Evolutionary conservation across 2,329 filamentous ascomycete genomes (phyloP).

Genomic region (Cladosporium sp.): DNA sequence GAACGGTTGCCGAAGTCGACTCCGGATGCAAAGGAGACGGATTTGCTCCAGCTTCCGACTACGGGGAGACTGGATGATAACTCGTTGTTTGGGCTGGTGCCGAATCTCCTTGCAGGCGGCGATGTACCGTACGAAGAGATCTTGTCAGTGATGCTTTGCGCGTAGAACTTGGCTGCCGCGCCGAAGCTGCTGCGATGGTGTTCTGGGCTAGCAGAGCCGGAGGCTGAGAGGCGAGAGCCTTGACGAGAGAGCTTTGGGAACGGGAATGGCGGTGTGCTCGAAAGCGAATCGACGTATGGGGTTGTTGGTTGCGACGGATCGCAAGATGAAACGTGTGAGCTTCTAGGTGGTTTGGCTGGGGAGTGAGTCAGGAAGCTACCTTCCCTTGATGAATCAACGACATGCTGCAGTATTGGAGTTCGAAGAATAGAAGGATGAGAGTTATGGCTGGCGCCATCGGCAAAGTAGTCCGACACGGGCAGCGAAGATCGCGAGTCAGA

Average conservation of each 20-base stretch:
- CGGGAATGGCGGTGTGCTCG: constrained; percentile 32
- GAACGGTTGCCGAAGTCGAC: constrained; percentile 36
- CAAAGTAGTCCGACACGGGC: constrained; percentile 2
- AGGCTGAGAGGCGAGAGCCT: constrained; percentile 27
- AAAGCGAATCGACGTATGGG: constrained; percentile 31
- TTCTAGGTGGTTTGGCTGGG: constrained; percentile 20
- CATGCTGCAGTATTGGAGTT: constrained; percentile 21
- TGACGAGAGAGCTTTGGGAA: constrained; percentile 28
- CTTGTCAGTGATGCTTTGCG: constrained; percentile 37
- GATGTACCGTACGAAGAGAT: constrained; percentile 35
- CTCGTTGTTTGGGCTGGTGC: constrained; percentile 33
- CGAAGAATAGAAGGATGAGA: not conserved
- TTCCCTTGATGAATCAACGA: constrained; percentile 18
- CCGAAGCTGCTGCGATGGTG: constrained; percentile 36
- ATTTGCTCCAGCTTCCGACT: constrained; percentile 49
- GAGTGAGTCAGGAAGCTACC: constrained; percentile 20
- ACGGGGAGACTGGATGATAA: constrained; percentile 30
- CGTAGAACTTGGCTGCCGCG: constrained; percentile 35
- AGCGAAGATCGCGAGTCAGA: not conserved
- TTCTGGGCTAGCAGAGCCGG: constrained; percentile 36
- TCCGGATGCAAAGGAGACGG: constrained; percentile 38
- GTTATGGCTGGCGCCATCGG: not conserved
- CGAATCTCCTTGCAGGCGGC: constrained; percentile 30
- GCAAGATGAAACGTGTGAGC: constrained; percentile 29
- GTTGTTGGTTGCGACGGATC: constrained; percentile 33